A percentile compares a stretch with the other conserved stretches of the same genome.
Evolutionary conservation across 306 rosid genomes (phyloP).

Genomic region (Castanea mollissima): DNA sequence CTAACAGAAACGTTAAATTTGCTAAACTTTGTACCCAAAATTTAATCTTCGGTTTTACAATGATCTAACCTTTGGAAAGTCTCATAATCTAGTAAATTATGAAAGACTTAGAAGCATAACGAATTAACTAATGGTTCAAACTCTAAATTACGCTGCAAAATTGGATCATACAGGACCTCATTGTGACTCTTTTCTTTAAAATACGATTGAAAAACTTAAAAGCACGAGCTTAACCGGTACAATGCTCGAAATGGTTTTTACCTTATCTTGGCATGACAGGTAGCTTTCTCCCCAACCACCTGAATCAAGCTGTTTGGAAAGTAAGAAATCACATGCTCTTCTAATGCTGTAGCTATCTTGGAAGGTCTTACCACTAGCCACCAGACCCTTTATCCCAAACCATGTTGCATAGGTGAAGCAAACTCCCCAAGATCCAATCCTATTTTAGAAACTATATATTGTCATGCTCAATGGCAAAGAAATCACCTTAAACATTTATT

Average conservation of each 20-base stretch:
- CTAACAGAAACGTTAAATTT: background rate
- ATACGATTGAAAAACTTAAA: background rate
- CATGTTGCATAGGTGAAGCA: conserved; percentile 79
- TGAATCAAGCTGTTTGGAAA: conserved; percentile 52
- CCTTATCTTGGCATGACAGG: conserved; percentile 61
- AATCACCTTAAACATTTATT: background rate
- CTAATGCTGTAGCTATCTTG: conserved; percentile 40
- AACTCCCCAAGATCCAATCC: conserved; percentile 84
- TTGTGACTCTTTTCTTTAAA: background rate
- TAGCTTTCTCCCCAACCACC: conserved; percentile 91
- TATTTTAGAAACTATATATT: background rate
- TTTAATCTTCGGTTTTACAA: too few species aligned
- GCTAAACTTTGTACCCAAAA: background rate
- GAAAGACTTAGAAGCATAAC: too few species aligned
- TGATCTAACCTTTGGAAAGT: too few species aligned
- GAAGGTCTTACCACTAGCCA: conserved; percentile 45
- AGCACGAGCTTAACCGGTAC: too few species aligned
- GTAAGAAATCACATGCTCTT: conserved; percentile 60
- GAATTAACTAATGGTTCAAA: too few species aligned
- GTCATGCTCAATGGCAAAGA: background rate
- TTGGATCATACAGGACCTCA: too few species aligned
- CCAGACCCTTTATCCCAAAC: conserved; percentile 70
- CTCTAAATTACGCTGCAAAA: too few species aligned
- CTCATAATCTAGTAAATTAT: too few species aligned
- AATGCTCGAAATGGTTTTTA: background rate